A percentile compares a stretch with the other conserved stretches of the same genome.
phyloP scores from a whole-genome alignment of 2,329 filamentous ascomycete species.

The Xylariaceae sp. region DNA sequence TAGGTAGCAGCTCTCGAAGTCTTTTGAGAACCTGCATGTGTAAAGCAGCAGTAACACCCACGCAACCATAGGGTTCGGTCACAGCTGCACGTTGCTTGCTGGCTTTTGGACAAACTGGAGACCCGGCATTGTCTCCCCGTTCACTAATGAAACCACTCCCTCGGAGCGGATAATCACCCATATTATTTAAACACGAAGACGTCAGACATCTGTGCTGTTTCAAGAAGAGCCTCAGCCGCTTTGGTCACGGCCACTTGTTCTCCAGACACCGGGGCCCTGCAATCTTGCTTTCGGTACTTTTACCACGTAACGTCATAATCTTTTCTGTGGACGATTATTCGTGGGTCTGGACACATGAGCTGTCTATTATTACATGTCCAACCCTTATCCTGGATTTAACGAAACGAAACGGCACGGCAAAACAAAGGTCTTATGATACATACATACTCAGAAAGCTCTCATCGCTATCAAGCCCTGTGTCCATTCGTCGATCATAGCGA shows the following conservation, averaged over 20 bases:
- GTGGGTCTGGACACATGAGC: slow-evolving; percentile 5
- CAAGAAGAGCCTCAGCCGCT: slow-evolving; percentile 19
- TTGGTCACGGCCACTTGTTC: slow-evolving; percentile 6
- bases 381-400: slow-evolving; percentile 1
- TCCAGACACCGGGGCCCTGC: slow-evolving; percentile 9
- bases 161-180: slow-evolving; percentile 23
- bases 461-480: slow-evolving; percentile 9
- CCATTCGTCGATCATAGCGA: slow-evolving; percentile 23
- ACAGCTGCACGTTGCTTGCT: slow-evolving; percentile 27
- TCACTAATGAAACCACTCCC: slow-evolving; percentile 18
- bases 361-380: slow-evolving; percentile 10
- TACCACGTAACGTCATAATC: slow-evolving; percentile 3
- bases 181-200: background rate
- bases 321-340: background rate
- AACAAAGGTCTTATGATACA: slow-evolving; percentile 13
- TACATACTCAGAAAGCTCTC: slow-evolving; percentile 1
- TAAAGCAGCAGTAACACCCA: slow-evolving; percentile 9
- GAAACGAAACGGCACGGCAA: slow-evolving; percentile 21
- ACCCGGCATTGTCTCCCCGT: slow-evolving; percentile 21
- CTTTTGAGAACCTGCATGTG: slow-evolving; percentile 21
- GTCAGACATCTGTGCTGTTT: background rate
- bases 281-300: slow-evolving; percentile 14
- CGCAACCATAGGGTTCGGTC: slow-evolving; percentile 19
- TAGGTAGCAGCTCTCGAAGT: slow-evolving; percentile 9
- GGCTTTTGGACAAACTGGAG: slow-evolving; percentile 10